A percentile compares a stretch with the other conserved stretches of the same genome.
Evolutionary conservation across 805 yeast species (phyloP).

Genomic region (Candida orba): DNA sequence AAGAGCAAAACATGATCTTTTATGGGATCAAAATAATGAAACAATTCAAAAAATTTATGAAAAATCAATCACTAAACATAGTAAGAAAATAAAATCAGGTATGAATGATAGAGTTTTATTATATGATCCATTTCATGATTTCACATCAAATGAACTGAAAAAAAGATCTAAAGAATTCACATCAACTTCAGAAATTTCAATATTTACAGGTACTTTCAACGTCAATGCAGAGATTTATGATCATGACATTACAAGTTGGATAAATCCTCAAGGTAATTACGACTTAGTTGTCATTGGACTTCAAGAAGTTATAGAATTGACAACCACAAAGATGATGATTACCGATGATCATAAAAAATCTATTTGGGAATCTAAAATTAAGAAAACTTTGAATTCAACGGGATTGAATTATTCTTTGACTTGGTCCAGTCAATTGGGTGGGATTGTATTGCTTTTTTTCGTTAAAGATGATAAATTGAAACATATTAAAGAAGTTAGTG

Average conservation of each 20-base stretch:
- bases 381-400: slow-evolving; percentile 34
- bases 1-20: slow-evolving; percentile 59
- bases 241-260: slow-evolving; percentile 65
- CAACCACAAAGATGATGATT: slow-evolving; percentile 75
- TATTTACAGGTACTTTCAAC: slow-evolving; percentile 84
- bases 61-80: slow-evolving; percentile 26
- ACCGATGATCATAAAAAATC: slow-evolving; percentile 57
- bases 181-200: slow-evolving; percentile 47
- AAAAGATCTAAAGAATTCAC: slow-evolving; percentile 48
- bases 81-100: slow-evolving; percentile 22
- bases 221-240: slow-evolving; percentile 62
- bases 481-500: slow-evolving; percentile 54
- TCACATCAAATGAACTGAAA: slow-evolving; percentile 59
- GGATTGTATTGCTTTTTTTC: slow-evolving; percentile 66
- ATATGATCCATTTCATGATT: slow-evolving; percentile 87
- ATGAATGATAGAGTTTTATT: slow-evolving; percentile 43
- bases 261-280: slow-evolving; percentile 47
- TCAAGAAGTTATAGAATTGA: slow-evolving; percentile 83
- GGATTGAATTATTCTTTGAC: slow-evolving; percentile 41
- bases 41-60: slow-evolving; percentile 74
- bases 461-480: slow-evolving; percentile 45
- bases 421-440: slow-evolving; percentile 82
- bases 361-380: slow-evolving; percentile 61
- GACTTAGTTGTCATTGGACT: slow-evolving; percentile 80
- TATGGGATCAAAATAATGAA: slow-evolving; percentile 94